Evolutionary conservation across 75 land plant genomes (phyloP).

Genomic region (Adiantum capillusveneris): DNA sequence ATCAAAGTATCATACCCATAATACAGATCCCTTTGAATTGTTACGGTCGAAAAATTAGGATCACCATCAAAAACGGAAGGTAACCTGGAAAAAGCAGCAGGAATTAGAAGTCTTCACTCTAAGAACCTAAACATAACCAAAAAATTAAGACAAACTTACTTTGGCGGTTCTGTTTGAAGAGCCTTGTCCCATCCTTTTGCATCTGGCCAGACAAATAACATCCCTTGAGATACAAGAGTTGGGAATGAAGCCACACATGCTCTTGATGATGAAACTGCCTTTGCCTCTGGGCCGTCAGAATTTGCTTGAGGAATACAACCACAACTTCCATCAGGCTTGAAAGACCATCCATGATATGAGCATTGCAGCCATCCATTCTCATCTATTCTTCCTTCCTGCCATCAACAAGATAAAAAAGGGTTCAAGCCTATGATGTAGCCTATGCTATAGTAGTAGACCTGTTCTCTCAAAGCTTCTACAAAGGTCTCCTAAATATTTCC

Average conservation of each 20-base stretch:
- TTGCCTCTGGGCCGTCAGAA: conserved; percentile 81
- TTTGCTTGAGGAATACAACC: conserved; percentile 83
- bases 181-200: conserved; percentile 91
- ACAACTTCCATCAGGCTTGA: conserved; percentile 76
- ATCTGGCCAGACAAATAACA: conserved; percentile 99
- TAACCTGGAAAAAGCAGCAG: conserved; percentile 42
- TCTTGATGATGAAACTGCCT: conserved; percentile 58
- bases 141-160: conserved; percentile 21
- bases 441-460: too few species aligned
- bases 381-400: conserved; percentile 95
- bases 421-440: too few species aligned
- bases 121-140: background rate
- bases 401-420: too few species aligned
- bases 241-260: conserved; percentile 81
- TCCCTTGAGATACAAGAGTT: conserved; percentile 76
- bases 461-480: too few species aligned
- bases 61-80: conserved; percentile 83
- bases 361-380: conserved; percentile 91
- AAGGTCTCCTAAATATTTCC: too few species aligned
- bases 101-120: background rate
- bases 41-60: conserved; percentile 74
- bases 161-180: conserved; percentile 54
- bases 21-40: conserved; percentile 89
- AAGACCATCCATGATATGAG: conserved; percentile 99
- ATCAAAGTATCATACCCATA: conserved; percentile 97